Percentiles rank a stretch among this genome's conserved stretches.
These are phyloP conservation scores for Yamadazyma laniorum DNA, from an alignment of 805 yeast genomes.

Conservation along the genomic window DNA sequence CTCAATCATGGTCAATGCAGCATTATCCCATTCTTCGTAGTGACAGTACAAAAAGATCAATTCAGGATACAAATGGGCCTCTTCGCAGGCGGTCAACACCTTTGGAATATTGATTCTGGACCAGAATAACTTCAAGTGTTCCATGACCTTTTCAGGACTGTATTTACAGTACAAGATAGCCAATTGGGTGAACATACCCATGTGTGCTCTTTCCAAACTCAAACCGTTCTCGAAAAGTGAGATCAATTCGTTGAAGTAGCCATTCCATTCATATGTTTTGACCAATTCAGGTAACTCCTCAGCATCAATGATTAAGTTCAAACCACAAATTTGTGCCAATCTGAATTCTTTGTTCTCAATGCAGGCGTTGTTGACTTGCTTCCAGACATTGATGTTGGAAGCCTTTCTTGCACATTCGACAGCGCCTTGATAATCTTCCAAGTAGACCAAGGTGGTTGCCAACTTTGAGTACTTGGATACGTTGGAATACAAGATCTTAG, in stretches of 20 bases:
- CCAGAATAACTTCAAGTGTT: slow-evolving; percentile 97
- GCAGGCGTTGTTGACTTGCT: slow-evolving; percentile 95
- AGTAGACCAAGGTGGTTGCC: slow-evolving; percentile 92
- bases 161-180: slow-evolving; percentile 90
- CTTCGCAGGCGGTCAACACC: slow-evolving; percentile 90
- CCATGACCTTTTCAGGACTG: slow-evolving; percentile 87
- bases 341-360: slow-evolving; percentile 92
- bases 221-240: slow-evolving; percentile 93
- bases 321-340: slow-evolving; percentile 97
- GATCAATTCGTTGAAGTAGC: slow-evolving; percentile 88
- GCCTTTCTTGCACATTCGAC: slow-evolving; percentile 99
- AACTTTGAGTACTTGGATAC: slow-evolving; percentile 93
- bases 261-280: slow-evolving; percentile 79
- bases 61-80: slow-evolving; percentile 94
- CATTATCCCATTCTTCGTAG: slow-evolving; percentile 99
- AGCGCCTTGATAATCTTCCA: slow-evolving; percentile 91
- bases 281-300: slow-evolving; percentile 94
- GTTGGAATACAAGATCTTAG: slow-evolving; percentile 79
- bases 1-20: slow-evolving; percentile 95
- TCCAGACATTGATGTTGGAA: slow-evolving; percentile 91
- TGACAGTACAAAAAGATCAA: slow-evolving; percentile 94
- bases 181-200: slow-evolving; percentile 99
- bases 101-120: slow-evolving; percentile 97
- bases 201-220: slow-evolving; percentile 96
- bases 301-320: slow-evolving; percentile 94